phyloP scores from a whole-genome alignment of 768 basidiomycete genomes.

The Mycena chlorophos region DNA sequence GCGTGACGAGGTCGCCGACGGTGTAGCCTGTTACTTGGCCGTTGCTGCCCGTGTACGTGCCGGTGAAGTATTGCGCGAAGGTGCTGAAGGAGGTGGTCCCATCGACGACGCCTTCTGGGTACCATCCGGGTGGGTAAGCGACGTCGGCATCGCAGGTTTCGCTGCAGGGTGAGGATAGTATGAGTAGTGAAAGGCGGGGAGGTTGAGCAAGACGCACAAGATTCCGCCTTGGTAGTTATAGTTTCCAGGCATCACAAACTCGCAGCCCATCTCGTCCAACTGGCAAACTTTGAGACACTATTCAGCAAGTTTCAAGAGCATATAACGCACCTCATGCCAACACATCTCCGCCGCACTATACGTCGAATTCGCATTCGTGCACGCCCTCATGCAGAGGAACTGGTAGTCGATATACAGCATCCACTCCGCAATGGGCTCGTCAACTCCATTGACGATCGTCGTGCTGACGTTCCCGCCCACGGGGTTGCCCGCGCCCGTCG shows the following conservation, averaged over 20 bases:
- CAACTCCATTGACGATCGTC: constrained; percentile 36
- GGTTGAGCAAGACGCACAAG: constrained; percentile 32
- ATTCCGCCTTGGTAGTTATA: constrained; percentile 39
- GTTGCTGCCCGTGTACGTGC: constrained; percentile 31
- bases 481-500: constrained; percentile 41
- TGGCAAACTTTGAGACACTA: too few relatives aligned
- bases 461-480: constrained; percentile 47
- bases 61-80: constrained; percentile 46
- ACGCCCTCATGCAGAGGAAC: constrained; percentile 43
- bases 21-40: constrained; percentile 32
- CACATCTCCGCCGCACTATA: constrained; percentile 37
- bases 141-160: constrained; percentile 46
- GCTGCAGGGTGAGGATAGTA: constrained; percentile 18
- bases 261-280: constrained; percentile 45
- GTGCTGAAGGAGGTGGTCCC: constrained; percentile 42
- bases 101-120: constrained; percentile 38
- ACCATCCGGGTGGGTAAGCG: constrained; percentile 48
- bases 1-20: constrained; percentile 41
- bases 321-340: too few relatives aligned
- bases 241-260: constrained; percentile 48
- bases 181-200: neutral
- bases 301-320: too few relatives aligned
- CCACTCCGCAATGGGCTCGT: constrained; percentile 41
- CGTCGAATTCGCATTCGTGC: constrained; percentile 38
- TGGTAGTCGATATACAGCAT: constrained; percentile 41